Evolutionary conservation across 352 stramenopile genomes (phyloP).

Genomic region (Pythium chondricola): DNA sequence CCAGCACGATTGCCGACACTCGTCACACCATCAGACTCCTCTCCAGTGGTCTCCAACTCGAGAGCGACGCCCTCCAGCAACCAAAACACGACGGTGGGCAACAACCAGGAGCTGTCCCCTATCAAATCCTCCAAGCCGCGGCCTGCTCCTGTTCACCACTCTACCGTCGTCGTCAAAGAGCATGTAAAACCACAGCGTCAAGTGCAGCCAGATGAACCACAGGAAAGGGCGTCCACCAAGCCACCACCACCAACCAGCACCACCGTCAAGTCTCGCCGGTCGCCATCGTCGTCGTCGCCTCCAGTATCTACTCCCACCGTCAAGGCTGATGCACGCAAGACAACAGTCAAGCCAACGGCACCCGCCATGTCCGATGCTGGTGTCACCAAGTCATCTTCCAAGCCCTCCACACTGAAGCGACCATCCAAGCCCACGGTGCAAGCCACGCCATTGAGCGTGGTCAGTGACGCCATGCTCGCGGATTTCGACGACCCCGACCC

Average conservation of each 20-base stretch:
- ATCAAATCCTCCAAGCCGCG: neutral
- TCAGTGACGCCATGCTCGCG: conserved; percentile 16
- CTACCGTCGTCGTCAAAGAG: too few relatives aligned
- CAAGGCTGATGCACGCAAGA: neutral
- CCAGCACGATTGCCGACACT: conserved; percentile 11
- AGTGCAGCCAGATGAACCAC: neutral
- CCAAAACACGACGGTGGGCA: neutral
- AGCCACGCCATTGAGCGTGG: too few relatives aligned
- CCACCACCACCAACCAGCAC: too few relatives aligned
- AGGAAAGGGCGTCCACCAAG: neutral
- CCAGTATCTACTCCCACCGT: neutral
- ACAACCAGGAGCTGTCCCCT: conserved; percentile 28
- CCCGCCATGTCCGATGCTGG: neutral
- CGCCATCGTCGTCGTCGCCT: neutral
- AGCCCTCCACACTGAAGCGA: neutral
- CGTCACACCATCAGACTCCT: too few relatives aligned
- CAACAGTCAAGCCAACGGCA: too few relatives aligned
- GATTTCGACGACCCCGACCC: conserved; percentile 65
- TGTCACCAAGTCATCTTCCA: neutral
- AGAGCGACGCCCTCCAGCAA: neutral
- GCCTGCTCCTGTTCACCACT: too few relatives aligned
- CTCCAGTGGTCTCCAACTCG: conserved; percentile 2
- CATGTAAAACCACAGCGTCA: neutral
- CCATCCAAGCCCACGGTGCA: conserved; percentile 6
- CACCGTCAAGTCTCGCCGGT: neutral